Base-by-base conservation (phyloP, 495 filamentous ascomycete genomes). In the Aeminium ludgeri region DNA sequence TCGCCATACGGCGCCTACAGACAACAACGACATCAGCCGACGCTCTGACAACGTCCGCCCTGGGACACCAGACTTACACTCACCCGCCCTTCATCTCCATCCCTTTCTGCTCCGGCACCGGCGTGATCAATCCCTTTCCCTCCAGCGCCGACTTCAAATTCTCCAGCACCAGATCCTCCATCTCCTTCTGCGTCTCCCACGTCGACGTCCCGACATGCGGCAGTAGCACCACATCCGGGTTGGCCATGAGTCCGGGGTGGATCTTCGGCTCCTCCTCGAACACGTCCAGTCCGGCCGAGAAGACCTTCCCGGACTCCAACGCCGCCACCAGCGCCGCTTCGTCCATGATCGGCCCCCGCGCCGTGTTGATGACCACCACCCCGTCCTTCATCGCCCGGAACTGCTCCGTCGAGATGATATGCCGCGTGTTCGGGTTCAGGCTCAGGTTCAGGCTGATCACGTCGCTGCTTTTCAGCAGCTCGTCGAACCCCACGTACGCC, bases 201-300 rank as follows among this genome's bases (percentile, higher is more conserved):
- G 58, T 60, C 23, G 50, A 44, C 15, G 58, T 60, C 2, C 58
- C 58, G 20, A 60, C 50, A 42, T 60, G 58, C 20, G 58, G 58
- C 44, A 60, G 23, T 27, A 60, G 37, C 17, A 59, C 52, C n/a
- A 53, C 54, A 34, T 56, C 57, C 36, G 46, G 36, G 25, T 50
- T 49, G 41, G 53, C 39, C 36, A 60, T 25, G 45, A 60, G 31
- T 2, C 55, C 56, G 6, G 46, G 46, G 30, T 45, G 41, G 15
- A 50, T 45, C 19, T 54, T 49, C 13, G 59, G 59, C 48, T 62
- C 59, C 29, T 61, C 53, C 32, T 61, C 58, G 34, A 57, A 60
- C 17, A 62, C 59, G 38, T 62, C 59, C 31, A 62, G 36, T 3
- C 59, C 59, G 1, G 51, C 57, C 1, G 48, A 47, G 45, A 49